phyloP scores from a whole-genome alignment of 768 basidiomycete genomes.

The Suillus hirtellus region DNA sequence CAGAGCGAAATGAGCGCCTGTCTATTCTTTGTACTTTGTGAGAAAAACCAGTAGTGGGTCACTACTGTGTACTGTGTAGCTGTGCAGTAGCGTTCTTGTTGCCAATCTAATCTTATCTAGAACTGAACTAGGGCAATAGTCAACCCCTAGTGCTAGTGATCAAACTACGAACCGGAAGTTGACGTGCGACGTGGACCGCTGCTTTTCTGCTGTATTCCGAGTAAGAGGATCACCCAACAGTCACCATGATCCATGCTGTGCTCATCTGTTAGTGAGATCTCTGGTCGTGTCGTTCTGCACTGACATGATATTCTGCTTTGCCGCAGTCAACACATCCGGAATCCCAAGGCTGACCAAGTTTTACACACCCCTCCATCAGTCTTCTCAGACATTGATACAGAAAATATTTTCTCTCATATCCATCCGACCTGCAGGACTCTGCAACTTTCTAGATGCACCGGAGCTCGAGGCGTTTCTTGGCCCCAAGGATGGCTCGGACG shows the following conservation, averaged over 20 bases:
- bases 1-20: background rate
- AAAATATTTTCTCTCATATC: constrained; percentile 91
- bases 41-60: background rate
- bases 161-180: background rate
- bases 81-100: background rate
- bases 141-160: background rate
- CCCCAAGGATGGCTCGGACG: constrained; percentile 47
- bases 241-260: constrained; percentile 78
- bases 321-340: constrained; percentile 89
- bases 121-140: background rate
- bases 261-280: constrained; percentile 65
- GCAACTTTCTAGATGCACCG: constrained; percentile 96
- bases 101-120: background rate
- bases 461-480: constrained; percentile 78
- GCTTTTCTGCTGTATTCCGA: background rate
- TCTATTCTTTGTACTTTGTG: background rate
- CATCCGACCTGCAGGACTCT: constrained; percentile 76
- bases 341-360: constrained; percentile 84
- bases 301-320: constrained; percentile 21
- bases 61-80: background rate
- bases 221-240: background rate
- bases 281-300: constrained; percentile 20
- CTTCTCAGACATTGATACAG: constrained; percentile 67
- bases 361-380: constrained; percentile 72
- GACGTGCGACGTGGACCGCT: background rate